Base-by-base conservation (phyloP, 768 basidiomycete genomes). In the Leucocoprinus sp. region DNA sequence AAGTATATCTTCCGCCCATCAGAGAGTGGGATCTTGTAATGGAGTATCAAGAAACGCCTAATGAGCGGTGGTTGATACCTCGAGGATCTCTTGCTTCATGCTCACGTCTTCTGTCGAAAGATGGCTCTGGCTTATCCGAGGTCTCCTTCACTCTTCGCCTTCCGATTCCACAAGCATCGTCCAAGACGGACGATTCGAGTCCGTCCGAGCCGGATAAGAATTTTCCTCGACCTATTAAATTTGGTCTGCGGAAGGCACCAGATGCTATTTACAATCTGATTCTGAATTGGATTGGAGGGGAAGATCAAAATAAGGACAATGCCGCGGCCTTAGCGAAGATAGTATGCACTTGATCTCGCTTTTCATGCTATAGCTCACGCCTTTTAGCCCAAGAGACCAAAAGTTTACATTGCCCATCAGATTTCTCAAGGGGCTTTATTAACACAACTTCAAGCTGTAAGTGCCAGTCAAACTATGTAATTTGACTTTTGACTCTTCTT, bases 11-110 rank as follows among this genome's bases (percentile, higher is more conserved):
- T 33, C 48, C 54, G 34, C 57, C 73, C 14, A 57, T 70, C 26
- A 80, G 73, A 55, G 74, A 76, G n/a, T 84, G 80, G 54, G 86
- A 89, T 56, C 57, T 90, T 1, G 75, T 88, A 18, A 55, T 90
- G 42, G 83, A 85, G 55, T 88, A 85, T 52, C 64, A 70, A 40
- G 86, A 88, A 54, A 62, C 65, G 4, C 68, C 76, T 2, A 65
- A 66, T 34, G 82, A 85, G 37, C 73, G 79, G n/a, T 82, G 77
- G 75, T 53, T 83, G 5, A 66, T 89, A 43, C 84, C 86, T 42
- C 75, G 82, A 24, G 77, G 75, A 17, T 41, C 46, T 14, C 39
- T 48, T 34, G 46, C 46, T 17, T 48, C 46, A 36, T 48, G 46
- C 29, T 42, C 46, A 26, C 46, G 46, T 19, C 21, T 48, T 12